Base-by-base conservation (phyloP, 768 basidiomycete genomes). In the Hydnum rufescens region DNA sequence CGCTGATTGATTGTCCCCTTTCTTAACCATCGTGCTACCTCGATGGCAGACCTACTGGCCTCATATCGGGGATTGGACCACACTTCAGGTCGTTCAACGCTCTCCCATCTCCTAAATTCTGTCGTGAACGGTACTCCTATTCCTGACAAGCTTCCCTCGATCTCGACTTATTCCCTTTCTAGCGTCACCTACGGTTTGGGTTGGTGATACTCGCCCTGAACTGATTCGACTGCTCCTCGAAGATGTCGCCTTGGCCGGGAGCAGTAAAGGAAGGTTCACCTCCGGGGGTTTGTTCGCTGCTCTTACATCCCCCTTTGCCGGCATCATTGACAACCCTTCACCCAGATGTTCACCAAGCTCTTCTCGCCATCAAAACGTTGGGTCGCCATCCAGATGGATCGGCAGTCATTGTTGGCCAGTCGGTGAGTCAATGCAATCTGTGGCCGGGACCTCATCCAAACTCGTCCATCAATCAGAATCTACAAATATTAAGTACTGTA, bases 291-390 rank as follows among this genome's bases (percentile, higher is more conserved):
- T n/a, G n/a, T n/a, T n/a, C n/a, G n/a, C n/a, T n/a, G n/a, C n/a
- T n/a, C n/a, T n/a, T n/a, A n/a, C n/a, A n/a, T n/a, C n/a, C n/a
- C n/a, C n/a, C n/a, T n/a, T n/a, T n/a, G n/a, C n/a, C n/a, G n/a
- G n/a, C 46, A 48, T n/a, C 46, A 13, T 18, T 51, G n/a, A 39
- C 34, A 18, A 13, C 34, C 34, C n/a, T 51, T 6, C 8, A 6
- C 18, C 18, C 53, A 58, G 57, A 54, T 23, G 44, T 19, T 6
- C 26, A 23, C 4, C 51, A 48, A 22, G 56, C 50, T 8, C 43
- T 58, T 5, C 48, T 54, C 22, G 56, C 59, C 42, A 50, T 58
- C 30, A 60, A 60, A 51, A 57, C 58, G 4, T 49, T 60, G 1
- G 57, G 58, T 8, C 52, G 59, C 8, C 50, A 58, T 42, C 54